Evolutionary conservation across 805 yeast genomes (phyloP), one percentile per base, ranked within the genome.

Genomic region (Pichia gijzeniarum): DNA sequence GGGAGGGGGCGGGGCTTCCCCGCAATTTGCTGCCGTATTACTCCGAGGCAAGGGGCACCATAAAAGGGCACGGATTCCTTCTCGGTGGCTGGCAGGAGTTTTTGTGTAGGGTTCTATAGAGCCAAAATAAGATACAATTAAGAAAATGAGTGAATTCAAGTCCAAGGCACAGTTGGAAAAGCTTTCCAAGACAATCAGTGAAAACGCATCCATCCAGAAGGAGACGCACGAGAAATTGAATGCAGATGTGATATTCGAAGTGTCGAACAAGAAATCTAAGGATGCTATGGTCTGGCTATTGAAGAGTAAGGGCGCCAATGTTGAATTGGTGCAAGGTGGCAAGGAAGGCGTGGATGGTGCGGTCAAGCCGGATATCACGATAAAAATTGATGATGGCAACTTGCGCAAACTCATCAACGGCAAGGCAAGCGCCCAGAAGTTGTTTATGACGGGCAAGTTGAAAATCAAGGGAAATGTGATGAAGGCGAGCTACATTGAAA

Each of bases 391-490:
- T 49, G 95, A 86, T 58, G 73, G 75, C 46, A 85, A 84, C 63
- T 79, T 87, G 56, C 80, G 74, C 55, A 79, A 75, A 62, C 74
- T 87, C 54, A 84, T 84, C 44, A 68, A 71, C 50, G 95, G 95
- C 51, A 84, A 85, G 72, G 80, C 88, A 52, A 82, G 82, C 64
- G 87, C 95, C 39, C 95, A 87, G 67, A 82, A 80, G 69, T 74
- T 87, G 59, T 87, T 85, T 65, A 77, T 87, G 84, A 69, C 76
- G 56, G 95, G 96, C 35, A 83, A 82, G 66, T 76, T 87, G 65
- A 86, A 85, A 74, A 81, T 87, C 53, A 85, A 82, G 72, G 95
- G 95, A 53, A 85, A 88, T 70, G 82, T 87, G 69, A 84, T 84
- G 90, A 87, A 87, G 73, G 95, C 95, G 44, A 77, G 90, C 38